These are phyloP conservation scores for Luffa acutangula DNA, from an alignment of 306 rosid species.

Conservation along the genomic window DNA sequence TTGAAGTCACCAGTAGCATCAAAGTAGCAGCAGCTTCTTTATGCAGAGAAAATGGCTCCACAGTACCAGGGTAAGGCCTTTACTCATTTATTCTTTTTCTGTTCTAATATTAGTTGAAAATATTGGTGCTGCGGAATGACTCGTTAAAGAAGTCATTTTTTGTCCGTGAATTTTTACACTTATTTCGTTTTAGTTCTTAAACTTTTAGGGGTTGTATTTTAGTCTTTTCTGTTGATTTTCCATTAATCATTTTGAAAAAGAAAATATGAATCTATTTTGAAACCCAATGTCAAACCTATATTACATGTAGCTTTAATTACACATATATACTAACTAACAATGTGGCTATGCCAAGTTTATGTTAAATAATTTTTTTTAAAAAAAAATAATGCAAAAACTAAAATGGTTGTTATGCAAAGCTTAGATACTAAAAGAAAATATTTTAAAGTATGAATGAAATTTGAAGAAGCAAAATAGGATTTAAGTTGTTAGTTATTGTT, in stretches of 20 bases:
- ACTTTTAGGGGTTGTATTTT: background rate
- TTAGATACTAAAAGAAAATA: background rate
- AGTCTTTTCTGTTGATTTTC: background rate
- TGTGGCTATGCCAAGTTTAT: background rate
- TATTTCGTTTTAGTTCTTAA: background rate
- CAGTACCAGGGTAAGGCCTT: slow-evolving; percentile 39
- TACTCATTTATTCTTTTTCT: background rate
- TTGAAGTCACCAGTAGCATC: slow-evolving; percentile 48
- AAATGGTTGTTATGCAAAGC: background rate
- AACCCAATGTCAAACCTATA: background rate
- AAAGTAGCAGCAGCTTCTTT: slow-evolving; percentile 49
- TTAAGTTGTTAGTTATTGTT: background rate
- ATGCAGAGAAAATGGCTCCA: slow-evolving; percentile 54
- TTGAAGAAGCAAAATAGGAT: background rate
- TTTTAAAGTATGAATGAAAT: background rate
- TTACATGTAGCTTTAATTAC: background rate
- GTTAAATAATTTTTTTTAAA: background rate
- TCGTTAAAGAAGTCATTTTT: background rate
- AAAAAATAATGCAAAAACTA: background rate
- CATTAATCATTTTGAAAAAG: background rate
- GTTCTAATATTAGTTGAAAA: background rate
- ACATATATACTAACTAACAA: background rate
- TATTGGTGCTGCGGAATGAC: background rate
- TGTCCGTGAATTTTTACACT: background rate
- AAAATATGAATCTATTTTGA: background rate